Conservation (phyloP, 2,329 filamentous ascomycete species). For the Cadophora gregata region DNA sequence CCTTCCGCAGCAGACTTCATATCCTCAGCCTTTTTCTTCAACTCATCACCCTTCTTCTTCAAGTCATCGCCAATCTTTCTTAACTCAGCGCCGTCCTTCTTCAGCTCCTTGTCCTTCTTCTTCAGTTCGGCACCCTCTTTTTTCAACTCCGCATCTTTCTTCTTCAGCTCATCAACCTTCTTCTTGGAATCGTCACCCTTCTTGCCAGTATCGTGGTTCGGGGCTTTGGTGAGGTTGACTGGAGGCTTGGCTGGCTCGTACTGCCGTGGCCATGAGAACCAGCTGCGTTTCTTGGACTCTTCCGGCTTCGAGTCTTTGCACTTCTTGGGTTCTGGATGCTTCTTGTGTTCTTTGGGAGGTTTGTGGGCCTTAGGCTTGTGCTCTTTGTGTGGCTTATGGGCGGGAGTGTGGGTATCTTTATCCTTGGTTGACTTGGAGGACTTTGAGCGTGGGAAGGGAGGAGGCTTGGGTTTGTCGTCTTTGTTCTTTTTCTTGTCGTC, state of each 20-base stretch:
- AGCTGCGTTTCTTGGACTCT: constrained; percentile 3
- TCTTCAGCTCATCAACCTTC: too few relatives aligned
- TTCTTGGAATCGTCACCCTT: neutral
- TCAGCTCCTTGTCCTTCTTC: too few relatives aligned
- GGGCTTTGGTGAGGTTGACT: neutral
- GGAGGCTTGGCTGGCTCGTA: constrained; percentile 7
- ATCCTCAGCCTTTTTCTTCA: too few relatives aligned
- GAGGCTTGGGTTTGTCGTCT: neutral
- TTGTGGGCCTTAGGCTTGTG: constrained; percentile 1
- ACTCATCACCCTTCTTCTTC: neutral
- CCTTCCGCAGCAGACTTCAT: neutral
- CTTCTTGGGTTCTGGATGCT: constrained; percentile 2
- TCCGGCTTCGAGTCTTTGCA: neutral
- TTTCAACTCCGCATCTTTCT: too few relatives aligned
- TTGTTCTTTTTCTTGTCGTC: constrained; percentile 5
- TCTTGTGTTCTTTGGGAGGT: neutral
- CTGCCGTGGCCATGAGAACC: neutral
- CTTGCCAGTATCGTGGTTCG: constrained; percentile 6
- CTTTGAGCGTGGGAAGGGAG: neutral
- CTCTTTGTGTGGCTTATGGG: neutral
- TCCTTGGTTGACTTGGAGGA: neutral
- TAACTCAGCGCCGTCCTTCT: too few relatives aligned
- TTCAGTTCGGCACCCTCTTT: too few relatives aligned
- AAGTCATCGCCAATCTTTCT: neutral
- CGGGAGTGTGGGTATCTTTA: neutral